Percentiles rank a stretch among this genome's conserved stretches.
Evolutionary conservation across 495 filamentous ascomycete genomes (phyloP).

Genomic region (Hamigera avellanea): DNA sequence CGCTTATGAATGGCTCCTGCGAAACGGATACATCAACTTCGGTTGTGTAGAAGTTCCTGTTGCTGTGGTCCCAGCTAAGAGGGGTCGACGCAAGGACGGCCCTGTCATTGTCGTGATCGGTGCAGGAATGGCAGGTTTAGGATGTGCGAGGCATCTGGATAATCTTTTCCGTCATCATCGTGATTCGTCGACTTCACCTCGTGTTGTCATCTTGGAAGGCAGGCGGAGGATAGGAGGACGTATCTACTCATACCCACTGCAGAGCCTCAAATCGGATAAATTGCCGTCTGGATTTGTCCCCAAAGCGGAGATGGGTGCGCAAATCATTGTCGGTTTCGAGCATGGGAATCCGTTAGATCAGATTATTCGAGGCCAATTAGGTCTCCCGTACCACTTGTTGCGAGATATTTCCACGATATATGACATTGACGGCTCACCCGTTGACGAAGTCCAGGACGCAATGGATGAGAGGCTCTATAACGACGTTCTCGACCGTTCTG

Average conservation of each 20-base stretch:
- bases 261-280: constrained; percentile 39
- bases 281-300: constrained; percentile 43
- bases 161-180: constrained; percentile 68
- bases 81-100: constrained; percentile 36
- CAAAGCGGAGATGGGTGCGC: constrained; percentile 91
- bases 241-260: constrained; percentile 83
- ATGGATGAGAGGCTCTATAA: constrained; percentile 87
- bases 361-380: constrained; percentile 83
- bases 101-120: constrained; percentile 75
- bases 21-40: constrained; percentile 93
- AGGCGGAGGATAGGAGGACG: constrained; percentile 82
- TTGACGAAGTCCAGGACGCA: constrained; percentile 68
- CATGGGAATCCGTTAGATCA: constrained; percentile 87
- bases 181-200: constrained; percentile 52
- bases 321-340: constrained; percentile 95
- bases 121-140: constrained; percentile 87
- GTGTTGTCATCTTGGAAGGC: constrained; percentile 77
- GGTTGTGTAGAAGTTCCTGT: constrained; percentile 66
- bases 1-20: constrained; percentile 84
- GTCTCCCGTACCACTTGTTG: constrained; percentile 71
- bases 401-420: constrained; percentile 82
- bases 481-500: constrained; percentile 82
- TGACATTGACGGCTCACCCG: constrained; percentile 71
- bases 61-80: constrained; percentile 24
- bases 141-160: constrained; percentile 85